Evolutionary conservation across 495 filamentous ascomycete genomes (phyloP), one percentile per base, ranked within the genome.

Genomic region (Hypoxylon fuscum): DNA sequence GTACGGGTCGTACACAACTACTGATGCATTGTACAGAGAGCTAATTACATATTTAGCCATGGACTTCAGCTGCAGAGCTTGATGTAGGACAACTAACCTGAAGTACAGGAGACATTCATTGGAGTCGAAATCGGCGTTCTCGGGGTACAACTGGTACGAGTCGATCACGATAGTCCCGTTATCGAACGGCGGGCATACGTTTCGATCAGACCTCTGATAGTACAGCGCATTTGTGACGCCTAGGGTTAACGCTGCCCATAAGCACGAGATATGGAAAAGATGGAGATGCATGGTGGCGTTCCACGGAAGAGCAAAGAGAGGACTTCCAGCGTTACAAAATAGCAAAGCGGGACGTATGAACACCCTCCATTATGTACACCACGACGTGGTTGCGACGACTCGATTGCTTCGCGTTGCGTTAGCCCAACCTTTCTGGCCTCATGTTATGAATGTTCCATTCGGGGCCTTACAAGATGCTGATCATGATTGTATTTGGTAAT

Each of bases 101-200:
- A 69, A 55, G 45, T 53, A 70, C 25, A 74, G 48, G n/a, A 73
- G 44, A 29, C 73, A 74, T 14, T 48, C 55, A 2, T 70, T 47
- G 20, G 53, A 35, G 54, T 77, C 68, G 53, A 71, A 75, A 38
- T 77, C 73, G 14, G 70, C 72, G 18, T 77, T 75, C 31, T 74
- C 74, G 27, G 74, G 70, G 27, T 75, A 75, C 0, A 75, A 55
- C 23, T 74, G 73, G 53, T 68, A 77, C 15, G 68, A 64, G 18
- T 68, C 54, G 35, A 77, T 65, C 14, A 66, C 51, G 34, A 74
- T 66, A 14, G 45, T 64, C n/a, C 73, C 72, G 7, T 51, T 66
- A 15, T 67, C 31, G 44, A 74, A 70, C 5, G 68, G 64, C 14
- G 68, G 67, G 57, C 73, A 76, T 59, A 43, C 29, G 8, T 23